These are phyloP conservation scores for Boletus edulis DNA, from an alignment of 768 basidiomycete species.

Conservation along the genomic window DNA sequence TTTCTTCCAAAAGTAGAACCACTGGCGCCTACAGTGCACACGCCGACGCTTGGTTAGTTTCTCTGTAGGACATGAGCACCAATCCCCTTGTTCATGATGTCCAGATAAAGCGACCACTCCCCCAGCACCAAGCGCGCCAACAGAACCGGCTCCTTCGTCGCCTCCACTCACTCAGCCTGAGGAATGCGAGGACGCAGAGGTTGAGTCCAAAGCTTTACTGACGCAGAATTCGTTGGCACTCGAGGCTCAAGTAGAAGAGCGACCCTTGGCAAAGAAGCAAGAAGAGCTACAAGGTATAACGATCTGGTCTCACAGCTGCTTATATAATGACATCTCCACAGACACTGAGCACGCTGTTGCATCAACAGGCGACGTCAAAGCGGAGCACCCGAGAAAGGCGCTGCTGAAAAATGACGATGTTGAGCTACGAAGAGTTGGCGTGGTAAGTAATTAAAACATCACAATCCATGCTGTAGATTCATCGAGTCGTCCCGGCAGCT, in stretches of 20 bases:
- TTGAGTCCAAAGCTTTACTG: slow-evolving; percentile 54
- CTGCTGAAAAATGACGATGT: slow-evolving; percentile 84
- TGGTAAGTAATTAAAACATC: slow-evolving; percentile 43
- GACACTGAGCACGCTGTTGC: slow-evolving; percentile 14
- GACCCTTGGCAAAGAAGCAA: slow-evolving; percentile 86
- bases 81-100: slow-evolving; percentile 10
- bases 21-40: slow-evolving; percentile 24
- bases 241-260: slow-evolving; percentile 81
- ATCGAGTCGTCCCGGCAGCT: slow-evolving; percentile 47
- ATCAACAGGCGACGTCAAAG: slow-evolving; percentile 25
- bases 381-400: slow-evolving; percentile 62
- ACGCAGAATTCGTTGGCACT: slow-evolving; percentile 71
- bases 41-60: slow-evolving; percentile 25
- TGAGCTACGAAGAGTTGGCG: slow-evolving; percentile 76
- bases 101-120: slow-evolving; percentile 19
- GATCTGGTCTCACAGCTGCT: slow-evolving; percentile 12
- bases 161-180: slow-evolving; percentile 27
- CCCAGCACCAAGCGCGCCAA: slow-evolving; percentile 18
- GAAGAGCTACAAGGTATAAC: slow-evolving; percentile 62
- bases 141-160: slow-evolving; percentile 6
- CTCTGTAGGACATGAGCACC: neutral
- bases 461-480: neutral
- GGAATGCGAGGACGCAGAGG: slow-evolving; percentile 44
- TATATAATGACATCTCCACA: slow-evolving; percentile 2
- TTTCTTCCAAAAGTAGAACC: slow-evolving; percentile 82